Evolutionary conservation across 371 early-diverging fungal genomes (phyloP), one percentile per base, ranked within the genome.

Genomic region (Nematocida displodere): DNA sequence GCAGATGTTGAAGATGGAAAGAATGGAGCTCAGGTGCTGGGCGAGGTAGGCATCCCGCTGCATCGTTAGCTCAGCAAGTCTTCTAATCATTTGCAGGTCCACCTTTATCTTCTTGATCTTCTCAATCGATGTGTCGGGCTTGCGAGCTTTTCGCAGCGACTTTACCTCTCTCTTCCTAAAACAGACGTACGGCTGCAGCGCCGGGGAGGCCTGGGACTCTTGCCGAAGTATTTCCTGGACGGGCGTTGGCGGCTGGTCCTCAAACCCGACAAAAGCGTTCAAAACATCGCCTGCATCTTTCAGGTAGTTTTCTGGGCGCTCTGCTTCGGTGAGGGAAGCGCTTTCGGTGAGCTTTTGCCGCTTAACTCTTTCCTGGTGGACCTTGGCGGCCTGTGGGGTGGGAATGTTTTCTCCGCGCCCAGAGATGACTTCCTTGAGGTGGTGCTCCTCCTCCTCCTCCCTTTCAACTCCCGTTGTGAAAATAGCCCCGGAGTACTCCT

Each of bases 391-490:
- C 22, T 31, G 4, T 17, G 75, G 75, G 33, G 50, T 71, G 8
- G 75, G 75, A n/a, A 76, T 76, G 53, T 44, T 52, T n/a, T 33
- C 33, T 28, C 26, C 59, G 26, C 77, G 15, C n/a, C 77, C 39
- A 2, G 53, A 36, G n/a, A 76, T 37, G 13, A 76, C 53, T 42
- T 66, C 58, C 44, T 76, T 76, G 34, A 76, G 47, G 40, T 76
- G 77, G 53, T 64, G 64, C 40, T 76, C 77, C 55, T 76, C 66
- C 56, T 76, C 77, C 53, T 76, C 77, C 40, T 76, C 77, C 52
- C 66, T 64, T 54, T 76, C 77, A 15, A 76, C 77, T 1, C 77
- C 77, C 8, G 77, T 76, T 63, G 64, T 1, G 2, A 66, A 40
- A 15, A 39, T 26, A 4, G 48, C 28, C 11, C 66, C 65, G 5